Evolutionary conservation across 2,329 filamentous ascomycete genomes (phyloP).

Genomic region (Fusarium sp.): DNA sequence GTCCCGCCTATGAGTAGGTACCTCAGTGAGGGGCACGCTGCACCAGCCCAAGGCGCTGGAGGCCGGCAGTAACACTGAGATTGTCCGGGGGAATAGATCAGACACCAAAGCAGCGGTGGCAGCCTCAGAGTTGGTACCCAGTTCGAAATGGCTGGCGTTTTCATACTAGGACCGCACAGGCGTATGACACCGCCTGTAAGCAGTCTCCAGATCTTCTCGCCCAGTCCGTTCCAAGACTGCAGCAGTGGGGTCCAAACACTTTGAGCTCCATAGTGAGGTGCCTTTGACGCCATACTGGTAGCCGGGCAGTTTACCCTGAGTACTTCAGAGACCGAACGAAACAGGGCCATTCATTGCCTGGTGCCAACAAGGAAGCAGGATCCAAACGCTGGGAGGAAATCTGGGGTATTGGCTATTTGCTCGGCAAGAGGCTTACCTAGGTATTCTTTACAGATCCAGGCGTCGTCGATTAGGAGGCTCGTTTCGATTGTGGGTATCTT

Average conservation of each 20-base stretch:
- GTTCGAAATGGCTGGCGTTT: background rate
- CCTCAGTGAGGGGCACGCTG: conserved; percentile 29
- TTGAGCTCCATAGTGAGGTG: conserved; percentile 15
- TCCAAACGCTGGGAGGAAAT: background rate
- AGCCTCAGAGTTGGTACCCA: background rate
- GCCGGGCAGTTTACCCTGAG: background rate
- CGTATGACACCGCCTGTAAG: conserved; percentile 1
- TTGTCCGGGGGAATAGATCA: background rate
- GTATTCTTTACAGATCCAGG: conserved; percentile 7
- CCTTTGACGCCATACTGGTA: conserved; percentile 32
- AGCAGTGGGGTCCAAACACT: conserved; percentile 23
- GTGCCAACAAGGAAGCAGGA: background rate
- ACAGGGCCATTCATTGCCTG: background rate
- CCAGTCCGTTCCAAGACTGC: conserved; percentile 2
- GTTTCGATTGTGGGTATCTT: conserved; percentile 17
- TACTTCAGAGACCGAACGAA: background rate
- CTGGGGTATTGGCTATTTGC: conserved; percentile 8
- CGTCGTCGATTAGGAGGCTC: conserved; percentile 4
- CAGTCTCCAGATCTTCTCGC: background rate
- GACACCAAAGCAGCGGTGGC: background rate
- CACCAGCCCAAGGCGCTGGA: background rate
- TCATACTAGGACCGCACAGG: background rate
- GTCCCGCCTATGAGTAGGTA: conserved; percentile 7
- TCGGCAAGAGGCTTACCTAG: conserved; percentile 23
- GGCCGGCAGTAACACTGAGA: background rate